These are phyloP conservation scores for Balakata baccata DNA, from an alignment of 345 rosid species.

Conservation along the genomic window DNA sequence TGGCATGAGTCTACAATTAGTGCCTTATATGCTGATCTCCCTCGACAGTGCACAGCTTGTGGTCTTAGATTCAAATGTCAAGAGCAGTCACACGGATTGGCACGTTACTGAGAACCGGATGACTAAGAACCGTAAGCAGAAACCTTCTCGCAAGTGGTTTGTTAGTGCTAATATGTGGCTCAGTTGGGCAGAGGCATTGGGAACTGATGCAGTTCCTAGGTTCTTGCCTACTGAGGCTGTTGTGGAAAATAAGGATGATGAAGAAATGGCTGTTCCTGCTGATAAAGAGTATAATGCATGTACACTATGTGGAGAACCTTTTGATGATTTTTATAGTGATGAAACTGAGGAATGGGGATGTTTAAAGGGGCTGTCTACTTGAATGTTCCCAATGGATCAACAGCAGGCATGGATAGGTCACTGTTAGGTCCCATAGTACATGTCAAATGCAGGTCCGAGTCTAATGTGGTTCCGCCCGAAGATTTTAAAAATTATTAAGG, in stretches of 20 bases:
- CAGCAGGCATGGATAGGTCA: slow-evolving; percentile 65
- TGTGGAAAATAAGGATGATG: slow-evolving; percentile 78
- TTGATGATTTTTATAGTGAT: slow-evolving; percentile 95
- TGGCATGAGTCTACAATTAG: slow-evolving; percentile 78
- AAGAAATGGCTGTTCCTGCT: slow-evolving; percentile 96
- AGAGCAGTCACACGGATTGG: slow-evolving; percentile 99
- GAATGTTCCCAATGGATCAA: slow-evolving; percentile 64
- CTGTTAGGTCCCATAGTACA: slow-evolving; percentile 95
- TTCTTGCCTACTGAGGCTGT: slow-evolving; percentile 66
- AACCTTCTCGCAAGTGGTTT: slow-evolving; percentile 96
- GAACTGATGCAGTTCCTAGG: slow-evolving; percentile 87
- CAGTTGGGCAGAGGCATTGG: slow-evolving; percentile 96
- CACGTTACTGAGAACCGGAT: slow-evolving; percentile 95
- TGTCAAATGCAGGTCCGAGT: slow-evolving; percentile 93
- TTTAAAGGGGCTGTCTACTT: slow-evolving; percentile 93
- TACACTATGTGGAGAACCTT: slow-evolving; percentile 92
- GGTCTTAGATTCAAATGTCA: slow-evolving; percentile 90
- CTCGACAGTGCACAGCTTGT: slow-evolving; percentile 96
- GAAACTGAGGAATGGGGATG: slow-evolving; percentile 99
- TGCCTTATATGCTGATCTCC: slow-evolving; percentile 78
- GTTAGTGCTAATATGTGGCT: slow-evolving; percentile 96
- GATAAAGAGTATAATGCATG: slow-evolving; percentile 89
- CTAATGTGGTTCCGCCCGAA: slow-evolving; percentile 55
- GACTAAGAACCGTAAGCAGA: slow-evolving; percentile 95
- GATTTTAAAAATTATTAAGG: slow-evolving; percentile 44